These are phyloP conservation scores for Chrysoporthe deuterocubensis DNA, from an alignment of 2,329 filamentous ascomycete species.

Conservation along the genomic window DNA sequence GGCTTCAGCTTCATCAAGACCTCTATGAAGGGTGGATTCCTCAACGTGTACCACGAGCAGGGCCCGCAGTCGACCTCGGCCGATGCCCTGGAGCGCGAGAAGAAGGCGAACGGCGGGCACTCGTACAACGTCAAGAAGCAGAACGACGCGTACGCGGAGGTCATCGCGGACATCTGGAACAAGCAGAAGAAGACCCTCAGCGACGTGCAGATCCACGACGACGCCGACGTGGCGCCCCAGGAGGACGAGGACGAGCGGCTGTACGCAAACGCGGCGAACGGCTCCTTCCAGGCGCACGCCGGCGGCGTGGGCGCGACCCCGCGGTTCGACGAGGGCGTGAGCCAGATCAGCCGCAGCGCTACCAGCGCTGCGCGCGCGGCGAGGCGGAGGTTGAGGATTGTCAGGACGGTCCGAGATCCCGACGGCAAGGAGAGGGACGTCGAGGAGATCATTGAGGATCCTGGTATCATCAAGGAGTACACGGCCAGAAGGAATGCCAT, in stretches of 20 bases:
- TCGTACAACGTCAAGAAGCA: constrained; percentile 97
- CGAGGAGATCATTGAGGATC: constrained; percentile 75
- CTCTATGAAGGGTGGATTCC: constrained; percentile 95
- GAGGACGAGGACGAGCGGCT: constrained; percentile 70
- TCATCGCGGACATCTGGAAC: constrained; percentile 91
- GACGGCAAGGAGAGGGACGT: constrained; percentile 61
- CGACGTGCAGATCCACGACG: constrained; percentile 70
- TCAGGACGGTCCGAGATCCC: constrained; percentile 57
- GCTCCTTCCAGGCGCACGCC: constrained; percentile 10
- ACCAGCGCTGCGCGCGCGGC: constrained; percentile 61
- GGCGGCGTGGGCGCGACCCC: constrained; percentile 71
- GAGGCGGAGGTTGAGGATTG: constrained; percentile 74
- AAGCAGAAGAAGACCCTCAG: constrained; percentile 80
- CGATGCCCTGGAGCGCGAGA: constrained; percentile 84
- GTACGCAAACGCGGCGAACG: constrained; percentile 58
- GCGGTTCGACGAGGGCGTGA: constrained; percentile 77
- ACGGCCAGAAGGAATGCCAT: constrained; percentile 64
- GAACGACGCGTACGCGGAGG: constrained; percentile 87
- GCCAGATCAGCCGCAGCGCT: constrained; percentile 75
- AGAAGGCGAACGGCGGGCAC: constrained; percentile 89
- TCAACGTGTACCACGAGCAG: constrained; percentile 71
- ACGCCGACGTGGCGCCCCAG: constrained; percentile 61
- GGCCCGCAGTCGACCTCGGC: constrained; percentile 70
- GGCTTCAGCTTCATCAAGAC: constrained; percentile 98
- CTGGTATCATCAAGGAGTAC: constrained; percentile 87